phyloP scores from a whole-genome alignment of 768 basidiomycete genomes.

The Russula emetica region DNA sequence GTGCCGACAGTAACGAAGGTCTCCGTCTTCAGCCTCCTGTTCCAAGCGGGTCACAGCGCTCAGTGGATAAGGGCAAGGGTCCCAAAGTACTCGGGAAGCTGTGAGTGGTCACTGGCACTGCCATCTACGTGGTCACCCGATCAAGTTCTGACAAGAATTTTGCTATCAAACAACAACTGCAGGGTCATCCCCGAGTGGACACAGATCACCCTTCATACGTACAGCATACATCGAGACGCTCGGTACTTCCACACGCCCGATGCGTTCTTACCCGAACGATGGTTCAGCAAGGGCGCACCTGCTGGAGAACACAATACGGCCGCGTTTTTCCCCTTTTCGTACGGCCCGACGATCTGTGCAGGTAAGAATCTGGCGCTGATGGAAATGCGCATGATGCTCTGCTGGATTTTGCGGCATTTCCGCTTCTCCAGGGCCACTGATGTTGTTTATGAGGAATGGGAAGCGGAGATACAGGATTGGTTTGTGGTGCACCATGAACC shows the following conservation, averaged over 20 bases:
- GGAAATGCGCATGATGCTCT: conserved; percentile 42
- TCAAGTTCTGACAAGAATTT: neutral
- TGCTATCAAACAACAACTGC: no score
- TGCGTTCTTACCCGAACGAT: conserved; percentile 22
- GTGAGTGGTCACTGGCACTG: neutral
- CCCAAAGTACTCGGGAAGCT: conserved; percentile 28
- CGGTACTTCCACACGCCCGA: conserved; percentile 19
- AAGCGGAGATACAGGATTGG: no score
- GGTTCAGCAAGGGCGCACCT: conserved; percentile 2
- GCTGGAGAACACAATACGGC: conserved; percentile 30
- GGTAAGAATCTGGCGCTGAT: conserved; percentile 42
- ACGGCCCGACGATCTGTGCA: conserved; percentile 41
- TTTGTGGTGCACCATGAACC: conserved; percentile 15
- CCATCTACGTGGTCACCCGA: neutral
- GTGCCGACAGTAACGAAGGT: no score
- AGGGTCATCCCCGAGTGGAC: conserved; percentile 23
- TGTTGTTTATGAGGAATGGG: neutral
- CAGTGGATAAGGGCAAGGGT: conserved; percentile 36
- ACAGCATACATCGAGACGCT: conserved; percentile 24
- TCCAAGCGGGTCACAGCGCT: conserved; percentile 46
- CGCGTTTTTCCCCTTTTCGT: conserved; percentile 44
- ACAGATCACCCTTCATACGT: conserved; percentile 19
- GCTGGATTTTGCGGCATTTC: conserved; percentile 38
- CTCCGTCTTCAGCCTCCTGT: conserved; percentile 38
- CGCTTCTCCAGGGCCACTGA: conserved; percentile 25